Base-by-base conservation (phyloP, 164 flowering plant genomes). In the Buxus sempervirens region DNA sequence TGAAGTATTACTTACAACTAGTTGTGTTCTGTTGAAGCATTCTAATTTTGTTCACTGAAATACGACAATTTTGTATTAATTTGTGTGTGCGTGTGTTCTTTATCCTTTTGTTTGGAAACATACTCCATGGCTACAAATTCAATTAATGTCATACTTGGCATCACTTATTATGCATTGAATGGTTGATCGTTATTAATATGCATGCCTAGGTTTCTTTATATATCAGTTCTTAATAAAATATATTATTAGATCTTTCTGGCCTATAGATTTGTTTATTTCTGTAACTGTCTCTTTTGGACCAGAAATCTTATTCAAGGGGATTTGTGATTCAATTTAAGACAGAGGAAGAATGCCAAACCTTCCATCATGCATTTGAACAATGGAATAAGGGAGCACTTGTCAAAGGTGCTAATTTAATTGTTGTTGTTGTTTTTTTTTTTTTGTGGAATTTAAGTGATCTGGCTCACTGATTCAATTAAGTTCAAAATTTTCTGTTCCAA, bases 291-390 rank as follows among this genome's bases (percentile, higher is more conserved):
- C 59, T 70, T 75, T 62, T 72, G 68, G 63, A 75, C 25, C 93
- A 91, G 98, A 82, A 78, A 70, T 77, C 77, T 36, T 89, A 78
- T 78, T 84, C 97, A 21, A 84, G 72, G 64, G 97, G 89, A 66
- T 68, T 90, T 72, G 68, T 82, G 2, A 80, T 95, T 65, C 83
- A 77, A 53, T 95, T 95, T 80, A 83, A 79, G 70, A 82, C 79
- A 16, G 94, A 86, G 80, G 96, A 83, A 62, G 96, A 90, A 74
- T 79, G 94, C 80, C 72, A 63, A 67, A 82, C 81, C 59, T 92
- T 95, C 70, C 93, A 88, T 77, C 56, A 58, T 76, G 85, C 90
- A 70, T 95, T 90, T 83, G 92, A 88, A 56, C 84, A 81, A 62
- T 84, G 87, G 94, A 92, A 89, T 77, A 82, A 75, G 57, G 89